Evolutionary conservation across 176 grass and related monocot genomes (phyloP).

Genomic region (Cocos nucifera): DNA sequence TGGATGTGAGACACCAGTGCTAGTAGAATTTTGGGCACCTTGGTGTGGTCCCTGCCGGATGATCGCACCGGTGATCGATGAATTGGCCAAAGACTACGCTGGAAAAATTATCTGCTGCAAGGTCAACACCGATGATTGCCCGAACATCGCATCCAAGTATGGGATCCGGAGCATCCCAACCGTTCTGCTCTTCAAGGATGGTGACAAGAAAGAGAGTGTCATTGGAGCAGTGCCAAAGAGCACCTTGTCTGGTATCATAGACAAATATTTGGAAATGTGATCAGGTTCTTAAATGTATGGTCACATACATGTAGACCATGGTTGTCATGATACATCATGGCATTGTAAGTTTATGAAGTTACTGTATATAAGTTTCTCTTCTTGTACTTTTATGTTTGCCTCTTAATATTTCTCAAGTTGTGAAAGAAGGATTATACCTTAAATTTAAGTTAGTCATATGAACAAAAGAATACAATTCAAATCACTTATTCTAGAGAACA

Average conservation of each 20-base stretch:
- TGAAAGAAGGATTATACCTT: too few species aligned
- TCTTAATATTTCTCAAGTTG: too few species aligned
- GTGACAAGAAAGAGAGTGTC: constrained; percentile 90
- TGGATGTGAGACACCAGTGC: constrained; percentile 46
- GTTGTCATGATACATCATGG: too few species aligned
- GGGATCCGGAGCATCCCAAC: constrained; percentile 97
- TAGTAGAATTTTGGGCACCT: constrained; percentile 98
- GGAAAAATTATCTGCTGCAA: constrained; percentile 77
- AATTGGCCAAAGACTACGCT: constrained; percentile 79
- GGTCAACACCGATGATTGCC: constrained; percentile 83
- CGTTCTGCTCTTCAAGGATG: constrained; percentile 77
- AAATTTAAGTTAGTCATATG: too few species aligned
- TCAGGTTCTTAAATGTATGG: neutral
- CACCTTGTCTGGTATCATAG: constrained; percentile 48
- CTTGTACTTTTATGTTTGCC: too few species aligned
- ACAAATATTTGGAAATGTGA: constrained; percentile 60
- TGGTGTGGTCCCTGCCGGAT: constrained; percentile 97
- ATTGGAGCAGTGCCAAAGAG: constrained; percentile 80
- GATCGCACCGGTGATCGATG: constrained; percentile 85
- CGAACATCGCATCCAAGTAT: constrained; percentile 53
- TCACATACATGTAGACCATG: too few species aligned
- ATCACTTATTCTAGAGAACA: too few species aligned
- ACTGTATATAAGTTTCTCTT: too few species aligned
- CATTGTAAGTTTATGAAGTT: too few species aligned
- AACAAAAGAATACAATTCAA: too few species aligned